Evolutionary conservation across 371 early-diverging fungal species (phyloP).

Genomic region (Saksenaea vasiformis): DNA sequence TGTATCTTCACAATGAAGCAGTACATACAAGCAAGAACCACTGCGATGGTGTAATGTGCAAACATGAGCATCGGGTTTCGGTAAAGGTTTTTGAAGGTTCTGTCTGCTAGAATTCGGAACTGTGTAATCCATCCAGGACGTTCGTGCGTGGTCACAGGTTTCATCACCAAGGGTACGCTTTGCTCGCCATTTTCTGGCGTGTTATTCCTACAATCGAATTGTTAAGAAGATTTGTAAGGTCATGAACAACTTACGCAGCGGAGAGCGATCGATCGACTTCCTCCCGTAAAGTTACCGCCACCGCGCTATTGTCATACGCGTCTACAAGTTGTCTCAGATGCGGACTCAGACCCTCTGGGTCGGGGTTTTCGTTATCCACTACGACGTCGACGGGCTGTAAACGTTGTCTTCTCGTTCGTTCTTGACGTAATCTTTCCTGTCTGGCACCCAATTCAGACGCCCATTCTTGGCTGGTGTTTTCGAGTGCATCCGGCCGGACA

Average conservation of each 20-base stretch:
- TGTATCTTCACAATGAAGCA: slow-evolving; percentile 6
- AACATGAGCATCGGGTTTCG: slow-evolving; percentile 86
- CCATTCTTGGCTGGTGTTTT: slow-evolving; percentile 47
- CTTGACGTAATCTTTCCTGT: slow-evolving; percentile 20
- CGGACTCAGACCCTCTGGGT: slow-evolving; percentile 35
- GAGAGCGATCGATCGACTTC: slow-evolving; percentile 46
- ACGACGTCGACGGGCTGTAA: slow-evolving; percentile 21
- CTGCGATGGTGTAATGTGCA: slow-evolving; percentile 78
- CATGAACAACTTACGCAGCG: slow-evolving; percentile 10
- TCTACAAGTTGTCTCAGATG: slow-evolving; percentile 50
- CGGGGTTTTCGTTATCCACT: slow-evolving; percentile 24
- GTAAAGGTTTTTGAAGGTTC: slow-evolving; percentile 88
- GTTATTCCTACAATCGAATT: neutral
- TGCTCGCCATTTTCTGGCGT: slow-evolving; percentile 22
- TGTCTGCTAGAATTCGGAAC: slow-evolving; percentile 76
- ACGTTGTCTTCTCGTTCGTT: slow-evolving; percentile 17
- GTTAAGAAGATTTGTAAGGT: neutral
- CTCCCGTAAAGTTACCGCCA: slow-evolving; percentile 40
- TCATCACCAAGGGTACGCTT: slow-evolving; percentile 19
- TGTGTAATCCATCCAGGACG: slow-evolving; percentile 75
- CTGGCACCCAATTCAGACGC: slow-evolving; percentile 36
- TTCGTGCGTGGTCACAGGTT: slow-evolving; percentile 37
- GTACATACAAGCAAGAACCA: slow-evolving; percentile 66
- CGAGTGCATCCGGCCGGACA: slow-evolving; percentile 25
- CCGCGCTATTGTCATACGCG: slow-evolving; percentile 46